Percentiles rank a stretch among this genome's conserved stretches.
These are phyloP conservation scores for Rhododendron molle DNA, from an alignment of 148 eudicot species.

Conservation along the genomic window DNA sequence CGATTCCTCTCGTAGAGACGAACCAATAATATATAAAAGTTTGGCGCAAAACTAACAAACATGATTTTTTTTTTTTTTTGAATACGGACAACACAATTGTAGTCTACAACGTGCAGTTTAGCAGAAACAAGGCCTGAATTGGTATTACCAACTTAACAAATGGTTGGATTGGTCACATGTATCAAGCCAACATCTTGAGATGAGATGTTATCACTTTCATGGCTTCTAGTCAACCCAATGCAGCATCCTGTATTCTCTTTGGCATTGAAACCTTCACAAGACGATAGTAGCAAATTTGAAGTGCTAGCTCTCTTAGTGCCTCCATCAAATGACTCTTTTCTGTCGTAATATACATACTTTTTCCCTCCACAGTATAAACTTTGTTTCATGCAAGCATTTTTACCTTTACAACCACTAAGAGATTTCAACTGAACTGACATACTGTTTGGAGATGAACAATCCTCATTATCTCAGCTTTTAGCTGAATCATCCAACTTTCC, in stretches of 20 bases:
- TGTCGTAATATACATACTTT: background rate
- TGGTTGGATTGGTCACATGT: background rate
- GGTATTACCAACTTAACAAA: background rate
- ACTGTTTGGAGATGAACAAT: background rate
- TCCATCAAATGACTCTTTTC: slow-evolving; percentile 8
- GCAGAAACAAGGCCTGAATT: background rate
- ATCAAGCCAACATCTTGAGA: background rate
- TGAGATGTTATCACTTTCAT: background rate
- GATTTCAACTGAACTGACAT: background rate
- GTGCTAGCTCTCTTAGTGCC: background rate
- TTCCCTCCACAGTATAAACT: background rate
- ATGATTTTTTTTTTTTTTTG: too few relatives aligned
- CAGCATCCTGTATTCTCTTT: background rate
- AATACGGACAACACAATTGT: too few relatives aligned
- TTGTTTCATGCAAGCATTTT: background rate
- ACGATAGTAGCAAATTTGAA: slow-evolving; percentile 7
- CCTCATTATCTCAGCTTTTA: background rate
- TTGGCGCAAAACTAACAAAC: too few relatives aligned
- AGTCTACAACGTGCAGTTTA: background rate
- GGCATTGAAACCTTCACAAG: slow-evolving; percentile 6
- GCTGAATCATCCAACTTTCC: background rate
- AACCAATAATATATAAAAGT: too few relatives aligned
- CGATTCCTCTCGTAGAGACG: too few relatives aligned
- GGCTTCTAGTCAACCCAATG: background rate
- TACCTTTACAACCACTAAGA: background rate